These are phyloP conservation scores for Brasenia schreberi DNA, from an alignment of 164 flowering plant genomes.

Conservation along the genomic window DNA sequence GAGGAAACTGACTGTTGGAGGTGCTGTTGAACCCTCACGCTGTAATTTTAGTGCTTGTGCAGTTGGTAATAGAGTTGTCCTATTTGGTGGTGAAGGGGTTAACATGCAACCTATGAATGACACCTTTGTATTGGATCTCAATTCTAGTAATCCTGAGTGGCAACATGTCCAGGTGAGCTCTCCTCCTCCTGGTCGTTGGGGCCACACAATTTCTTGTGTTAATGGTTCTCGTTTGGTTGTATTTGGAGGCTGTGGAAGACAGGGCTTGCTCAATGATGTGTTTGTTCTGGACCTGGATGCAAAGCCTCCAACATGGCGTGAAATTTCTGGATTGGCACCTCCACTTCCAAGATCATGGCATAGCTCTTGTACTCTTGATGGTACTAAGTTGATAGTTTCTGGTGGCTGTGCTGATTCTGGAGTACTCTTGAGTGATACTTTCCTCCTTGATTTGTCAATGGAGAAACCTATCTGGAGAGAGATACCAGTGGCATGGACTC, in stretches of 20 bases:
- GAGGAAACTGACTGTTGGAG: conserved; percentile 86
- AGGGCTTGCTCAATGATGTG: conserved; percentile 83
- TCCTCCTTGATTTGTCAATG: conserved; percentile 75
- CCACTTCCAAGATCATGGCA: conserved; percentile 98
- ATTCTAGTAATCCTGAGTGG: conserved; percentile 75
- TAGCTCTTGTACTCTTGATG: conserved; percentile 93
- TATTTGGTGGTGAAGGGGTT: conserved; percentile 93
- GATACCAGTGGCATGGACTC: conserved; percentile 79
- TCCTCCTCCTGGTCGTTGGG: conserved; percentile 95
- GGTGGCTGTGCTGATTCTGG: conserved; percentile 98
- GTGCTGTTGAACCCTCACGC: conserved; percentile 82
- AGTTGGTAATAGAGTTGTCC: conserved; percentile 85
- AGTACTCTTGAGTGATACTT: conserved; percentile 83
- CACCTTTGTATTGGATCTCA: conserved; percentile 77
- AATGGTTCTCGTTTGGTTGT: conserved; percentile 78
- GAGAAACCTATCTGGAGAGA: conserved; percentile 89
- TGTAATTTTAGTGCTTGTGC: conserved; percentile 95
- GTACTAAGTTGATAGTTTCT: conserved; percentile 77
- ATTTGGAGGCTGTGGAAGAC: conserved; percentile 87
- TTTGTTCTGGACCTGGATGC: conserved; percentile 84
- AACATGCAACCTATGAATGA: conserved; percentile 98
- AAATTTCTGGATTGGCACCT: conserved; percentile 75
- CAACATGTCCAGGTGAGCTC: conserved; percentile 74
- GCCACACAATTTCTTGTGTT: conserved; percentile 81
- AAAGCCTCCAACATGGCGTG: conserved; percentile 82